Percentiles rank a stretch among this genome's conserved stretches.
These are phyloP conservation scores for Podaxis carcinomalis DNA, from an alignment of 768 basidiomycete species.

Conservation along the genomic window DNA sequence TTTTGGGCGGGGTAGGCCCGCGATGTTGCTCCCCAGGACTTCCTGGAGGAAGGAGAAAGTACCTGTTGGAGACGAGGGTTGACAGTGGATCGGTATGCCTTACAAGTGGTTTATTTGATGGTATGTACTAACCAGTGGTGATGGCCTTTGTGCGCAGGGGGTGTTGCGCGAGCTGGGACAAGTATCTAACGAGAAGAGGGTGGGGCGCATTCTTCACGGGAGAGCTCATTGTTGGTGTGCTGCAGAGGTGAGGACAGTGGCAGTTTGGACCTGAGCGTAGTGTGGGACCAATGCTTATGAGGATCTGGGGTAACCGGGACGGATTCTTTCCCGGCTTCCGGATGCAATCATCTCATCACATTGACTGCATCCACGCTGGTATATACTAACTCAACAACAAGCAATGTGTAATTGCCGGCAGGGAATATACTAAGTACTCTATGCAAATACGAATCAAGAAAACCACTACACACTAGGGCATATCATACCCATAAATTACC, in stretches of 20 bases:
- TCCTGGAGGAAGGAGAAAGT: conserved; percentile 72
- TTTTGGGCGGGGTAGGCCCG: conserved; percentile 48
- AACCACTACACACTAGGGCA: conserved; percentile 10
- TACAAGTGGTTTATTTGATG: neutral
- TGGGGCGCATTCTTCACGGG: conserved; percentile 24
- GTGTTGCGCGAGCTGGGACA: conserved; percentile 58
- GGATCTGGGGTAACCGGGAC: neutral
- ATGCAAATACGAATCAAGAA: conserved; percentile 23
- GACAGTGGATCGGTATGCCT: neutral
- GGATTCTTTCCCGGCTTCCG: conserved; percentile 9
- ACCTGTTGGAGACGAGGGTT: conserved; percentile 23
- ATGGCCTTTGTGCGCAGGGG: conserved; percentile 79
- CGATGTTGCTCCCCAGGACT: conserved; percentile 70
- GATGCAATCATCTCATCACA: conserved; percentile 2
- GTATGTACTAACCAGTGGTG: conserved; percentile 53
- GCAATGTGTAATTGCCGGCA: neutral
- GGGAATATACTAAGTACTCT: conserved; percentile 20
- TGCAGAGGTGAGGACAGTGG: neutral
- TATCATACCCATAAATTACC: neutral
- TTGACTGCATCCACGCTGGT: neutral
- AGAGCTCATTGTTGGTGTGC: conserved; percentile 34
- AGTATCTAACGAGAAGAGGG: conserved; percentile 65
- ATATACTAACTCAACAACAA: neutral
- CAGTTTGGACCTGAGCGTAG: neutral
- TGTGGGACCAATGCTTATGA: neutral